Evolutionary conservation across 345 rosid genomes (phyloP).

Genomic region (Viola odorata): DNA sequence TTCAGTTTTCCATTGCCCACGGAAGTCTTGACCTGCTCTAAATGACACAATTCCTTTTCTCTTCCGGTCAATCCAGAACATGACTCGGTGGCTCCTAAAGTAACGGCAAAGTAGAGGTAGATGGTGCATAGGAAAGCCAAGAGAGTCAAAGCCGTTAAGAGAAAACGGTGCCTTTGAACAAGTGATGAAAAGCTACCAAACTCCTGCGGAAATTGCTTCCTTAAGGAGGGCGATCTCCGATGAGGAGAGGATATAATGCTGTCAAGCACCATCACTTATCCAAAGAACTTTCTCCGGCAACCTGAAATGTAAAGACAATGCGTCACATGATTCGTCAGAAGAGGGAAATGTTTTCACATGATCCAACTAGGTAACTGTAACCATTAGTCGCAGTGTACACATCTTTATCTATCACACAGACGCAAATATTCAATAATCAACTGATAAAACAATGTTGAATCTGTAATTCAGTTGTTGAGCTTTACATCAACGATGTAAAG

Average conservation of each 20-base stretch:
- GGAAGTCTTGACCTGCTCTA: conserved; percentile 38
- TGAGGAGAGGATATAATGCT: conserved; percentile 63
- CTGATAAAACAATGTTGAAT: too few species aligned
- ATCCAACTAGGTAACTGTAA: too few species aligned
- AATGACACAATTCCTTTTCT: conserved; percentile 52
- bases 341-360: too few species aligned
- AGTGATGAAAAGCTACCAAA: conserved; percentile 75
- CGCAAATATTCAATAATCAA: too few species aligned
- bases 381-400: too few species aligned
- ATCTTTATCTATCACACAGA: too few species aligned
- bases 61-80: conserved; percentile 69
- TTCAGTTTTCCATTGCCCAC: conserved; percentile 21
- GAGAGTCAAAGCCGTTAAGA: conserved; percentile 69
- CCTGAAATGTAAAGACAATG: conserved; percentile 4
- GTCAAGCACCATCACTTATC: conserved; percentile 60
- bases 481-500: too few species aligned
- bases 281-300: background rate
- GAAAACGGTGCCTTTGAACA: conserved; percentile 73
- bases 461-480: too few species aligned
- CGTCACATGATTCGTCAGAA: too few species aligned
- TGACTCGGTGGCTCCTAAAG: conserved; percentile 53
- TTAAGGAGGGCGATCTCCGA: conserved; percentile 55
- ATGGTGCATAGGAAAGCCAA: conserved; percentile 76
- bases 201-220: conserved; percentile 60
- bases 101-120: conserved; percentile 87